Evolutionary conservation across 352 stramenopile species (phyloP), one percentile per base, ranked within the genome.

Genomic region (Phytophthora citrophthora): DNA sequence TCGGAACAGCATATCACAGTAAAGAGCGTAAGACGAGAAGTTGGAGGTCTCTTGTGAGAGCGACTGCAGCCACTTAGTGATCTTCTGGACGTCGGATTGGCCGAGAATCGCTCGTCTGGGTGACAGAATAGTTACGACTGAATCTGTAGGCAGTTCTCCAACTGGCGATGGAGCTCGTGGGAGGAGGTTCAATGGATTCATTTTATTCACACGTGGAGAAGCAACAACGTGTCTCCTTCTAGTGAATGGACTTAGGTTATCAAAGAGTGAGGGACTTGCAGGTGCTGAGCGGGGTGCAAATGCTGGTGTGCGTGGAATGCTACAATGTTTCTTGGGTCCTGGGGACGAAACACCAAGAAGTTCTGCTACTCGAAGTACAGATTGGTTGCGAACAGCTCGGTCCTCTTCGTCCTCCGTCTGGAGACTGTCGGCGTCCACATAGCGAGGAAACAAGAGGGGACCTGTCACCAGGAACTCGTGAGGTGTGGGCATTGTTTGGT

Each of bases 1-100:
- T 31, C 67, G 79, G 49, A 93, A 90, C 8, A 91, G 67, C 68
- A 86, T 88, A 49, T 93, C 79, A 43, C 82, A 91, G 49, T 91
- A 91, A 27, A 91, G 65, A 40, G 79, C 82, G 51, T 88, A 93
- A 23, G 85, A 93, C 41, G 75, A 74, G 56, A 82, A 93, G 32
- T 62, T 61, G 1, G 50, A 44, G 11, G 47, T 41, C 54, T 91
- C 82, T 1, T 47, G 54, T 31, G 74, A 63, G 13, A 93, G 72
- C 38, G 72, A 86, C 4, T 73, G 44, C 15, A 93, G 76, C 85
- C 85, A 93, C 24, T 56, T 64, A 6, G 68, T 82, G 64, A 93
- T 86, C 69, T 91, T 90, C 16, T 81, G 69, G 20, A 81, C 51
- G 56, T 91, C 85, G 0, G 75, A 68, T 12, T 68, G 44, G 3